These are phyloP conservation scores for Euclidium syriacum DNA, from an alignment of 345 rosid species.

Conservation along the genomic window DNA sequence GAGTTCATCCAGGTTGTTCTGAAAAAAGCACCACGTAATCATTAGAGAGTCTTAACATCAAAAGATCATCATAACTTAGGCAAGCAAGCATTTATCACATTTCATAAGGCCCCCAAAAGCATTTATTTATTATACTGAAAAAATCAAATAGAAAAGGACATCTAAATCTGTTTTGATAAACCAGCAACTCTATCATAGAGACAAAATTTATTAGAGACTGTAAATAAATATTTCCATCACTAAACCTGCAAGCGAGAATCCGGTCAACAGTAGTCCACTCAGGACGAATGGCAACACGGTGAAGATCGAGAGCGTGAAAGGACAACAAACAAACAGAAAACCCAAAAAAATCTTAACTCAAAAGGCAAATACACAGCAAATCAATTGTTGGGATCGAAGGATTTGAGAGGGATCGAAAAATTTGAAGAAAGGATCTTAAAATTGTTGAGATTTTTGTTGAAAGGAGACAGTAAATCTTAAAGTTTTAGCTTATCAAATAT, in stretches of 20 bases:
- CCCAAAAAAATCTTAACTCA: too few relatives aligned
- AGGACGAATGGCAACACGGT: conserved; percentile 70
- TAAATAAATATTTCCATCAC: background rate
- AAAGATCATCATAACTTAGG: background rate
- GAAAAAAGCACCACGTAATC: conserved; percentile 34
- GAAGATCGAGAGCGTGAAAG: too few relatives aligned
- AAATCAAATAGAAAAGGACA: background rate
- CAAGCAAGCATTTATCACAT: background rate
- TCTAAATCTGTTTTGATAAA: background rate
- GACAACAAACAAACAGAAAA: too few relatives aligned
- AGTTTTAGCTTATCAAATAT: too few relatives aligned
- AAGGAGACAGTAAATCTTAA: too few relatives aligned
- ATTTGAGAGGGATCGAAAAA: too few relatives aligned
- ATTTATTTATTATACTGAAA: background rate
- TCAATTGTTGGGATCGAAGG: too few relatives aligned
- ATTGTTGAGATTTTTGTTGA: too few relatives aligned
- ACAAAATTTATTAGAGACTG: background rate
- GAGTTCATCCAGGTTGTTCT: conserved; percentile 94
- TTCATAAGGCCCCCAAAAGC: too few relatives aligned
- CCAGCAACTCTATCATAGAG: background rate
- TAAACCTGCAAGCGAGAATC: conserved; percentile 70
- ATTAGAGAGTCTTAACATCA: conserved; percentile 1
- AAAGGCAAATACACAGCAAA: too few relatives aligned
- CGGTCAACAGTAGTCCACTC: conserved; percentile 92
- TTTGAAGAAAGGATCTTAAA: too few relatives aligned